These are phyloP conservation scores for Ogataea trehalophila DNA, from an alignment of 805 yeast genomes.

Conservation along the genomic window DNA sequence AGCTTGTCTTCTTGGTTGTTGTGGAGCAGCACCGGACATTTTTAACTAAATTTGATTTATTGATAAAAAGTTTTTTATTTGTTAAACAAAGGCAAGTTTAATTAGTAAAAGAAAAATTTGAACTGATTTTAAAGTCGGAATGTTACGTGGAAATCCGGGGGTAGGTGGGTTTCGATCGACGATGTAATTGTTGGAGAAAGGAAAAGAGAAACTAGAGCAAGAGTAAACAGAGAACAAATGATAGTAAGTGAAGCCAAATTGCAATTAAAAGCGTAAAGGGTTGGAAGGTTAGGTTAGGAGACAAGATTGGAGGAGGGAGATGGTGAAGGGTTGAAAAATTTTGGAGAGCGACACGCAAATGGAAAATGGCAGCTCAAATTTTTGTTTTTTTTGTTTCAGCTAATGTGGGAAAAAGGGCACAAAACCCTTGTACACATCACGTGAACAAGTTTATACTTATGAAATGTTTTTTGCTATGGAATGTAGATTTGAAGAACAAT, in stretches of 20 bases:
- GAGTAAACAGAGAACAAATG: not conserved
- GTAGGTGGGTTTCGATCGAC: slow-evolving; percentile 66
- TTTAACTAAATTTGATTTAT: not conserved
- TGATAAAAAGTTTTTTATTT: not conserved
- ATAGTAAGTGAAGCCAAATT: not conserved
- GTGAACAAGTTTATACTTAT: not conserved
- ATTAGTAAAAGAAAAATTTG: slow-evolving; percentile 3
- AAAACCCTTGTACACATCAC: not conserved
- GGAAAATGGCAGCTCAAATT: not conserved
- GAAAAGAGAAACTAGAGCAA: not conserved
- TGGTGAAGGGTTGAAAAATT: not conserved
- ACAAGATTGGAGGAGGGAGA: not conserved
- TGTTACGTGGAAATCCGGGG: slow-evolving; percentile 70
- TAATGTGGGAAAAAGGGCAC: not conserved
- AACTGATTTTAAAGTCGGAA: slow-evolving; percentile 42
- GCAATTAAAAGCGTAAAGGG: not conserved
- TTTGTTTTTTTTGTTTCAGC: not conserved
- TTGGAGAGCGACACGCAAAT: not conserved
- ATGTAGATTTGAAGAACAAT: too few relatives aligned
- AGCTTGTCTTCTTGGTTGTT: slow-evolving; percentile 50
- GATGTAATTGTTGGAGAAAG: slow-evolving; percentile 7
- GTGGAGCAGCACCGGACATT: slow-evolving; percentile 43
- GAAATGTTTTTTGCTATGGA: too few relatives aligned
- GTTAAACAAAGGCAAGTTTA: not conserved
- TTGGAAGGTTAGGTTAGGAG: not conserved